Evolutionary conservation across 192 early-diverging fungal species (phyloP).

Genomic region (Powellomyces hirtus): DNA sequence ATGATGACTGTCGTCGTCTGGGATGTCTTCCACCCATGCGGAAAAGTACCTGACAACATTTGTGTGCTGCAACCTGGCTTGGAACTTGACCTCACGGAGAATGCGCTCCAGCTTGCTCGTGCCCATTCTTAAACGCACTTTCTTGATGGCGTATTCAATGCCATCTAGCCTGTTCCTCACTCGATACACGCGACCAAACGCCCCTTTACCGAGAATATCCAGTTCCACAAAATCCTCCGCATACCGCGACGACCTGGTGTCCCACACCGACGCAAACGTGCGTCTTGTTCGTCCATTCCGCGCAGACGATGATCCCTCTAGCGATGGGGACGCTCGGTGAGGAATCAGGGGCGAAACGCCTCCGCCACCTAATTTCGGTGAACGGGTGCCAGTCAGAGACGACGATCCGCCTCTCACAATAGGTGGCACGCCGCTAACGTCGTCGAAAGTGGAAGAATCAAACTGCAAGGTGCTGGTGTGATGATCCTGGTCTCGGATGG

Average conservation of each 20-base stretch:
- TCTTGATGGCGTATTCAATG: conserved; percentile 89
- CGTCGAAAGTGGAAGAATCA: not conserved
- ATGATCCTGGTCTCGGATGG: conserved; percentile 39
- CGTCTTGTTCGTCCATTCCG: not conserved
- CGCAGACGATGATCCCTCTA: no score
- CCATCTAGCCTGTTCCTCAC: conserved; percentile 88
- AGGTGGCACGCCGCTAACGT: not conserved
- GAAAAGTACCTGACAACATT: conserved; percentile 94
- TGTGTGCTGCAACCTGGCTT: conserved; percentile 79
- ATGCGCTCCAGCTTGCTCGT: conserved; percentile 50
- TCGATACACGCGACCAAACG: conserved; percentile 84
- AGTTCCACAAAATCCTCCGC: conserved; percentile 80
- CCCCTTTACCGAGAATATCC: conserved; percentile 79
- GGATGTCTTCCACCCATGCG: conserved; percentile 80
- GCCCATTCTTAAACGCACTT: conserved; percentile 58
- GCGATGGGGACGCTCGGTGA: not conserved
- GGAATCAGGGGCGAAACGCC: conserved; percentile 8
- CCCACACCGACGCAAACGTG: conserved; percentile 5
- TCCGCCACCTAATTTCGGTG: not conserved
- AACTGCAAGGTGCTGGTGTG: not conserved
- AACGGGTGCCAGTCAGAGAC: not conserved
- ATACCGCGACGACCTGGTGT: conserved; percentile 56
- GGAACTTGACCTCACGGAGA: conserved; percentile 86
- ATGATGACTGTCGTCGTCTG: not conserved
- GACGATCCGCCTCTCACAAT: not conserved